A percentile compares a stretch with the other conserved stretches of the same genome.
phyloP scores from a whole-genome alignment of 306 rosid genomes.

The Malus fusca region DNA sequence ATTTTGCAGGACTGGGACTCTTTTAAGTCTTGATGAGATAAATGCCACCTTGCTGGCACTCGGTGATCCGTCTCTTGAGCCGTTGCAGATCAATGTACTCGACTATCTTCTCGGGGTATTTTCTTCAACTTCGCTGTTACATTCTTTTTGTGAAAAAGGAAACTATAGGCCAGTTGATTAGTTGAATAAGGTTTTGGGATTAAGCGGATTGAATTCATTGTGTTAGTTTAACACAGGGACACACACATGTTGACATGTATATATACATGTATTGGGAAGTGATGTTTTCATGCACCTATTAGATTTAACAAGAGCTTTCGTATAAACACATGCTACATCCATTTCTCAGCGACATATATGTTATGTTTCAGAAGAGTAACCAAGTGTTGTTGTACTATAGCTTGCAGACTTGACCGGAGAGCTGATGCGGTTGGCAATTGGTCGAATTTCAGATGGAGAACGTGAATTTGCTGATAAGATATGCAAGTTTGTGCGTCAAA shows the following conservation, averaged over 20 bases:
- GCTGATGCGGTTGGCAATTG: constrained; percentile 96
- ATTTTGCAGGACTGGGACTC: constrained; percentile 81
- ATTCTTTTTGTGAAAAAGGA: not conserved
- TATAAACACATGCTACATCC: not conserved
- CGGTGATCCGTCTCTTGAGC: constrained; percentile 64
- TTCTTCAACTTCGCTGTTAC: not conserved
- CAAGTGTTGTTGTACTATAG: constrained; percentile 41
- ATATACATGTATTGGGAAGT: not conserved
- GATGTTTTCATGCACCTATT: not conserved
- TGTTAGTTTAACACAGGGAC: not conserved
- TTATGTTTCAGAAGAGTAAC: not conserved
- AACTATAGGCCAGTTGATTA: not conserved
- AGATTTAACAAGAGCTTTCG: not conserved
- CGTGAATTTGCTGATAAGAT: constrained; percentile 74
- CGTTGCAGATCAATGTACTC: constrained; percentile 79
- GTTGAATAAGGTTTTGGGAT: not conserved
- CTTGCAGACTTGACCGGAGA: constrained; percentile 97
- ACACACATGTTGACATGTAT: not conserved
- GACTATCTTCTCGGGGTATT: constrained; percentile 92
- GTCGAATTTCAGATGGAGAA: constrained; percentile 88
- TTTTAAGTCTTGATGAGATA: constrained; percentile 80
- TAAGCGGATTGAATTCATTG: not conserved
- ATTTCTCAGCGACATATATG: not conserved
- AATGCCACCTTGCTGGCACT: constrained; percentile 61
- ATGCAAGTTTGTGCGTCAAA: constrained; percentile 80